These are phyloP conservation scores for Apiospora koreana DNA, from an alignment of 2,329 filamentous ascomycete genomes.

Conservation along the genomic window DNA sequence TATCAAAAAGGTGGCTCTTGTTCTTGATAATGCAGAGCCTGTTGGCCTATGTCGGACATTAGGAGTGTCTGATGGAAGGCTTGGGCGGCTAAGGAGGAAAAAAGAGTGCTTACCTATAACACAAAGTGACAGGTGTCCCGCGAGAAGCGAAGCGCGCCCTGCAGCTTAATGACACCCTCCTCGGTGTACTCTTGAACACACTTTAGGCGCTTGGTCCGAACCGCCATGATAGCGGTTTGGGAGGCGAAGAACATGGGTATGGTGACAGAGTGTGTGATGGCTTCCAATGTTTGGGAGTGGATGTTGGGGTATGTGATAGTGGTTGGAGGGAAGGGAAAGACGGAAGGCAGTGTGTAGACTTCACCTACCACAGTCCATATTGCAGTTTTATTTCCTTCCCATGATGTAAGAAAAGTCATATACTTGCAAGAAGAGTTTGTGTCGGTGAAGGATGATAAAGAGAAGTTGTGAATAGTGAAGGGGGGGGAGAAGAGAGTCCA, in stretches of 20 bases:
- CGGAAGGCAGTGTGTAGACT: neutral
- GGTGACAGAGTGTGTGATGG: neutral
- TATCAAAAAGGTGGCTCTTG: too few species aligned
- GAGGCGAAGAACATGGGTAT: neutral
- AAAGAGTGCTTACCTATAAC: too few species aligned
- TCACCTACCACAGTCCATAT: neutral
- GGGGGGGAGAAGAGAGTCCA: neutral
- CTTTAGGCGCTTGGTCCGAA: too few species aligned
- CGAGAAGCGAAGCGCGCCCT: too few species aligned
- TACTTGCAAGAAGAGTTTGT: neutral
- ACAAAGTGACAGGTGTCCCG: too few species aligned
- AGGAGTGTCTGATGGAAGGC: too few species aligned
- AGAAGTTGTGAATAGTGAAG: neutral
- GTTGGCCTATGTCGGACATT: too few species aligned
- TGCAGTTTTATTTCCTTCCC: neutral
- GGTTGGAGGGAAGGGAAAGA: neutral
- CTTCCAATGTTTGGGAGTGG: neutral
- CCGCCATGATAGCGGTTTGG: neutral
- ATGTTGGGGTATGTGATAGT: neutral
- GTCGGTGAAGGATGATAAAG: neutral
- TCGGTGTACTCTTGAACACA: too few species aligned
- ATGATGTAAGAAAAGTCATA: neutral
- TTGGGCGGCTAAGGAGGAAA: too few species aligned
- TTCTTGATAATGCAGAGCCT: too few species aligned
- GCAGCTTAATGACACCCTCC: too few species aligned